Conservation (phyloP, 768 basidiomycete species). For the Phylloporus arenicola region DNA sequence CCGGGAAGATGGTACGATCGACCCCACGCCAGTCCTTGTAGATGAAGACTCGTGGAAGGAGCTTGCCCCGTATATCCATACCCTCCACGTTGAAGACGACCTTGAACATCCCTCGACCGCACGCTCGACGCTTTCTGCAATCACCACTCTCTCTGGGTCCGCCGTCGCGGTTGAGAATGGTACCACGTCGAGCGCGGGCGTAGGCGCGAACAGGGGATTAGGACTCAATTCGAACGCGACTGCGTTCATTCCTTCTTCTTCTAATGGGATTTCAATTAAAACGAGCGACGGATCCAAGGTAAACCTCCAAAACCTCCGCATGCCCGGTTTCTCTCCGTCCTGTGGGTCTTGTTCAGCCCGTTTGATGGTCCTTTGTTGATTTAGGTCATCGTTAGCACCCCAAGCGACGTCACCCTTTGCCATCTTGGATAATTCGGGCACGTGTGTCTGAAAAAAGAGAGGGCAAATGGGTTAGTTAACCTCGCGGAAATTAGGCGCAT, state of each 20-base stretch:
- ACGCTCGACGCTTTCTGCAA: conserved; percentile 6
- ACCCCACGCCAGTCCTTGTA: conserved; percentile 17
- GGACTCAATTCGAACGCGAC: conserved; percentile 23
- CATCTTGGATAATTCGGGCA: conserved; percentile 15
- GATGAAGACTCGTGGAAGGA: conserved; percentile 32
- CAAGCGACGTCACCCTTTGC: conserved; percentile 24
- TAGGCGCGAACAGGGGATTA: background rate
- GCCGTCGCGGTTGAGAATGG: background rate
- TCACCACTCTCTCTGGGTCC: conserved; percentile 4
- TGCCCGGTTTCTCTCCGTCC: conserved; percentile 20
- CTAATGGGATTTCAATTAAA: conserved; percentile 18
- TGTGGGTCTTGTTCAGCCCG: conserved; percentile 4
- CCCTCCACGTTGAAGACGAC: conserved; percentile 28
- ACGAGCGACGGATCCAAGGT: conserved; percentile 14
- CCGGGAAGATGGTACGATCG: conserved; percentile 27
- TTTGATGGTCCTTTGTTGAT: background rate
- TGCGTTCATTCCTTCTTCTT: conserved; percentile 22
- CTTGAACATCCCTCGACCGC: conserved; percentile 14
- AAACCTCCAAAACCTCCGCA: conserved; percentile 14
- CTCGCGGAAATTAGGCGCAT: background rate
- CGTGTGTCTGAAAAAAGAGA: conserved; percentile 10
- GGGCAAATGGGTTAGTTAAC: background rate
- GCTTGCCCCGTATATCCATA: conserved; percentile 28
- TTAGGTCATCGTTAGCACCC: conserved; percentile 12
- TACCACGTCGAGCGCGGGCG: background rate